phyloP scores from a whole-genome alignment of 345 rosid genomes.

The Pugionium dolabratum region DNA sequence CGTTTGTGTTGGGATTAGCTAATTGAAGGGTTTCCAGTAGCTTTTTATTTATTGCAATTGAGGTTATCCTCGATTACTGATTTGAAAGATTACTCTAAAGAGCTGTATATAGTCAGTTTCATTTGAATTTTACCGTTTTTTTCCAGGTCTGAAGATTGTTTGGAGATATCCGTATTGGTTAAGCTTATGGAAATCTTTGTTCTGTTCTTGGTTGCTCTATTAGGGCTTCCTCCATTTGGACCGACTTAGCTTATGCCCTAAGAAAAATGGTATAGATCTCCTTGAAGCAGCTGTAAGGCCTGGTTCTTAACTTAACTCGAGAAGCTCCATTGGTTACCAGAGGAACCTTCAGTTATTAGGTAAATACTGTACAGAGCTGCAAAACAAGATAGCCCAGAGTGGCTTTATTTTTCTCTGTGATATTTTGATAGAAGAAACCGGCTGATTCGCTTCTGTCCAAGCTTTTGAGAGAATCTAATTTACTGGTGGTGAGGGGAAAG shows the following conservation, averaged over 20 bases:
- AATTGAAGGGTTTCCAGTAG: background rate
- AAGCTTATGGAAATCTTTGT: slow-evolving; percentile 35
- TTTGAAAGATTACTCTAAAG: background rate
- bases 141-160: slow-evolving; percentile 33
- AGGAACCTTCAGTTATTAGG: slow-evolving; percentile 26
- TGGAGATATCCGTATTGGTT: slow-evolving; percentile 12
- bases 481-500: slow-evolving; percentile 9
- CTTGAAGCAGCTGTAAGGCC: slow-evolving; percentile 13
- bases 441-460: slow-evolving; percentile 19
- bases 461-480: slow-evolving; percentile 25
- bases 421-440: slow-evolving; percentile 23
- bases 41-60: background rate
- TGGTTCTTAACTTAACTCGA: slow-evolving; percentile 19
- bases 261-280: background rate
- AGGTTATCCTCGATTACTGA: slow-evolving; percentile 11
- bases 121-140: background rate
- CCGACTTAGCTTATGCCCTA: slow-evolving; percentile 32
- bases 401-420: slow-evolving; percentile 12
- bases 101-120: background rate
- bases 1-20: slow-evolving; percentile 37
- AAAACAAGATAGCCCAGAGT: slow-evolving; percentile 16
- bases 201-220: slow-evolving; percentile 33
- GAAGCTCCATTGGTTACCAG: slow-evolving; percentile 23
- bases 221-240: slow-evolving; percentile 40
- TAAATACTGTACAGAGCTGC: slow-evolving; percentile 29